Conservation (phyloP, 768 basidiomycete species). For the Tulasnella sp. region DNA sequence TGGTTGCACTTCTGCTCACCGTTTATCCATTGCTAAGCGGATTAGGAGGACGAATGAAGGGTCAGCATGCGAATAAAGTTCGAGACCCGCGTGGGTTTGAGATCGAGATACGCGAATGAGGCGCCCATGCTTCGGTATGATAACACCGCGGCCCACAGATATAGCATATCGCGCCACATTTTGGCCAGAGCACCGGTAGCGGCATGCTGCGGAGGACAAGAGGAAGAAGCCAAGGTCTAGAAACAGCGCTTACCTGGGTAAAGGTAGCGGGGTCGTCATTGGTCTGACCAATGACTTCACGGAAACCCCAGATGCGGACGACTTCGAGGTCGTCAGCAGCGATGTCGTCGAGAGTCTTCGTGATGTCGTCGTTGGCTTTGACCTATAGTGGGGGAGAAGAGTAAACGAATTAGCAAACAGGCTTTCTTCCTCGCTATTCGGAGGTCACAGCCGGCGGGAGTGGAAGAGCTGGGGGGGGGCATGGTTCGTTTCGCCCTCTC, state of each 20-base stretch:
- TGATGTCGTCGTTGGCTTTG: constrained; percentile 23
- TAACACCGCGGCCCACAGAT: neutral
- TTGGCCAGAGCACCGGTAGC: neutral
- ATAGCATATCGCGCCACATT: neutral
- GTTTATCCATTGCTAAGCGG: constrained; percentile 13
- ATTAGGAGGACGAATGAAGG: no score
- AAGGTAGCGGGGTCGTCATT: constrained; percentile 9
- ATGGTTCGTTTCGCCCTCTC: no score
- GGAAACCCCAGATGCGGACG: constrained; percentile 28
- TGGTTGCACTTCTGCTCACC: constrained; percentile 27
- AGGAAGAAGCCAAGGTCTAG: neutral
- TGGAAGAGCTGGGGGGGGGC: neutral
- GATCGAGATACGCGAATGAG: neutral
- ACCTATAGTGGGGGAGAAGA: neutral
- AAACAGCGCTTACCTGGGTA: constrained; percentile 16
- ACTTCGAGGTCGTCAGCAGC: constrained; percentile 10
- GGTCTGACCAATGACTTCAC: constrained; percentile 17
- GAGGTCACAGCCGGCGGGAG: neutral
- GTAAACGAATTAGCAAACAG: neutral
- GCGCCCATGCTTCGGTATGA: neutral
- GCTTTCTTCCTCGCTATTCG: neutral
- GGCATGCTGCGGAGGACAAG: neutral
- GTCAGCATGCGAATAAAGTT: no score
- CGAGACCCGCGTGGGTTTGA: neutral
- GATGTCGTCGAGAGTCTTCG: constrained; percentile 20